phyloP scores from a whole-genome alignment of 192 early-diverging fungal species.

The Haplosporangium gracile region DNA sequence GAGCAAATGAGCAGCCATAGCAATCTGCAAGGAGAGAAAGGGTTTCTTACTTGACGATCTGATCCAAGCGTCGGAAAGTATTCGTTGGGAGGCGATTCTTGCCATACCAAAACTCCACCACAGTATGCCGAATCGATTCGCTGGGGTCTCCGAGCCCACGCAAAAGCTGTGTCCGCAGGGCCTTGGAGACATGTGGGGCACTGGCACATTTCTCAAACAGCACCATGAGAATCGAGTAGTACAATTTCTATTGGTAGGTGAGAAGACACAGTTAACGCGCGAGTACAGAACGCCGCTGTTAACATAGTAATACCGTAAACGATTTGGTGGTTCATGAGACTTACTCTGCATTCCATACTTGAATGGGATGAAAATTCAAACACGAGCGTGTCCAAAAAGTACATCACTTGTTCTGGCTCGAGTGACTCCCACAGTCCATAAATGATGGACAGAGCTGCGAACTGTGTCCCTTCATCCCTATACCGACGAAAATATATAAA shows the following conservation, averaged over 20 bases:
- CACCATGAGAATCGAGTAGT: conserved; percentile 61
- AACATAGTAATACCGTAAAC: not conserved
- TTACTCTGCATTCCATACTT: conserved; percentile 67
- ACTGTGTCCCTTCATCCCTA: conserved; percentile 72
- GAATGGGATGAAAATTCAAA: conserved; percentile 65
- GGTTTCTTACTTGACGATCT: conserved; percentile 55
- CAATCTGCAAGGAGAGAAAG: not conserved
- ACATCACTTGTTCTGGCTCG: conserved; percentile 56
- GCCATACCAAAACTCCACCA: conserved; percentile 59
- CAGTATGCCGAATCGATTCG: conserved; percentile 51
- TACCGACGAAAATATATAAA: not conserved
- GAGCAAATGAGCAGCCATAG: not conserved
- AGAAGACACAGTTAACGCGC: not conserved
- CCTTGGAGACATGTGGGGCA: conserved; percentile 13
- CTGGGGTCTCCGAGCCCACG: conserved; percentile 61
- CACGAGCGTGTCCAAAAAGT: conserved; percentile 61
- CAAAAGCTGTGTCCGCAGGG: conserved; percentile 54
- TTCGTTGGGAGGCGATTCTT: conserved; percentile 47
- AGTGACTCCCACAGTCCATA: conserved; percentile 60
- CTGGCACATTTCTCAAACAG: conserved; percentile 31
- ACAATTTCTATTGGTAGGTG: conserved; percentile 51
- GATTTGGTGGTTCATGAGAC: not conserved
- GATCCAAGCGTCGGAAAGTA: conserved; percentile 49
- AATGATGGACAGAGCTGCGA: conserved; percentile 66
- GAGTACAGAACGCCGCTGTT: not conserved